Evolutionary conservation across 176 grass and related monocot species (phyloP).

Genomic region (Rhynchospora pubera): DNA sequence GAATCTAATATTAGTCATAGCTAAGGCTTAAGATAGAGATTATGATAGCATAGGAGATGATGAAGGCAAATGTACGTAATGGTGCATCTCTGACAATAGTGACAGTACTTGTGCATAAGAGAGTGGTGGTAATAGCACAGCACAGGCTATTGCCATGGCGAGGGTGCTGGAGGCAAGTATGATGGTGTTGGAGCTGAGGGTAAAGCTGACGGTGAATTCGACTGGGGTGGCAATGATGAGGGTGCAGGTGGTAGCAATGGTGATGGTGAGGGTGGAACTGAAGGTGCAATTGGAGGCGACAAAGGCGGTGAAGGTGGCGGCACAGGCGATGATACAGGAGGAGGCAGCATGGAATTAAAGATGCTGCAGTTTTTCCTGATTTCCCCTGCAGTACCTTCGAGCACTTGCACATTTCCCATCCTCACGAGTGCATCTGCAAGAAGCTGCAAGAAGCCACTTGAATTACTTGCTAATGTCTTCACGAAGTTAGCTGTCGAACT

Average conservation of each 20-base stretch:
- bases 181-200: background rate
- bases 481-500: conserved; percentile 11
- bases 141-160: background rate
- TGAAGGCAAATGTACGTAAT: too few relatives aligned
- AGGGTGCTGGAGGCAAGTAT: background rate
- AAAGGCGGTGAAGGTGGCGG: conserved; percentile 58
- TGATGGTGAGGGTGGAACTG: background rate
- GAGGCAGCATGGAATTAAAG: conserved; percentile 27
- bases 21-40: too few relatives aligned
- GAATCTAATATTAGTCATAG: too few relatives aligned
- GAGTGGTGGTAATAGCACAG: too few relatives aligned
- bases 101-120: too few relatives aligned
- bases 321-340: conserved; percentile 55
- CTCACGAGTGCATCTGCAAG: conserved; percentile 39
- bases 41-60: too few relatives aligned
- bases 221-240: conserved; percentile 33
- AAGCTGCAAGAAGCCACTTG: conserved; percentile 19
- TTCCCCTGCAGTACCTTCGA: conserved; percentile 36
- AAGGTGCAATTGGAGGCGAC: conserved; percentile 56
- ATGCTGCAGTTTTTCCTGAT: conserved; percentile 43
- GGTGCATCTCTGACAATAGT: too few relatives aligned
- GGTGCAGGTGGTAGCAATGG: conserved; percentile 31
- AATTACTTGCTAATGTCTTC: conserved; percentile 16
- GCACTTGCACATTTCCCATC: conserved; percentile 34
- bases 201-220: conserved; percentile 37